These are phyloP conservation scores for Sporobolomyces roseus DNA, from an alignment of 768 basidiomycete genomes.

Conservation along the genomic window DNA sequence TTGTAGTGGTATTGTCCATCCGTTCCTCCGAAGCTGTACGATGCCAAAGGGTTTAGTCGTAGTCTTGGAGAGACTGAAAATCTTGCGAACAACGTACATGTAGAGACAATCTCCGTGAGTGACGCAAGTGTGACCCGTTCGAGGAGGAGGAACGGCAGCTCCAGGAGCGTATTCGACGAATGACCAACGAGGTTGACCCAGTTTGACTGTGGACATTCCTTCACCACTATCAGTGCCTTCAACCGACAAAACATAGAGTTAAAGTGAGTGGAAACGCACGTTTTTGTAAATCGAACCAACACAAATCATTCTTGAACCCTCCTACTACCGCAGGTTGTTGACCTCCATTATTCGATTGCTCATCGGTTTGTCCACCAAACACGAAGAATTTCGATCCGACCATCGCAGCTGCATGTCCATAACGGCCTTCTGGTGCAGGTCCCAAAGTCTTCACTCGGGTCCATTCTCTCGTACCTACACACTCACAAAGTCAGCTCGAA, in stretches of 20 bases:
- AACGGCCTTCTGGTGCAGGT: conserved; percentile 76
- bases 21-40: conserved; percentile 88
- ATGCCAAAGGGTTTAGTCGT: not conserved
- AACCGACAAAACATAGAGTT: conserved; percentile 2
- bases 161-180: conserved; percentile 57
- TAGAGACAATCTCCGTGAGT: conserved; percentile 77
- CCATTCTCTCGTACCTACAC: conserved; percentile 89
- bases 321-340: conserved; percentile 4
- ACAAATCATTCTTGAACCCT: conserved; percentile 82
- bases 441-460: conserved; percentile 76
- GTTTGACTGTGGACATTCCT: conserved; percentile 67
- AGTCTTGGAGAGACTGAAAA: not conserved
- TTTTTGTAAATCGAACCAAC: conserved; percentile 92
- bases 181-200: conserved; percentile 76
- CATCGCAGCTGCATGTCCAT: conserved; percentile 95
- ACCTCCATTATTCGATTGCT: conserved; percentile 42
- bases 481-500: too few relatives aligned
- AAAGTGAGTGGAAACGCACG: conserved; percentile 56
- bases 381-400: conserved; percentile 84
- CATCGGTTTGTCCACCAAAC: conserved; percentile 92
- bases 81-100: conserved; percentile 57
- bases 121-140: conserved; percentile 89
- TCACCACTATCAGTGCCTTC: conserved; percentile 10
- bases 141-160: conserved; percentile 62
- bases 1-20: conserved; percentile 99